Evolutionary conservation across 345 rosid genomes (phyloP).

Genomic region (Citrus sp.): DNA sequence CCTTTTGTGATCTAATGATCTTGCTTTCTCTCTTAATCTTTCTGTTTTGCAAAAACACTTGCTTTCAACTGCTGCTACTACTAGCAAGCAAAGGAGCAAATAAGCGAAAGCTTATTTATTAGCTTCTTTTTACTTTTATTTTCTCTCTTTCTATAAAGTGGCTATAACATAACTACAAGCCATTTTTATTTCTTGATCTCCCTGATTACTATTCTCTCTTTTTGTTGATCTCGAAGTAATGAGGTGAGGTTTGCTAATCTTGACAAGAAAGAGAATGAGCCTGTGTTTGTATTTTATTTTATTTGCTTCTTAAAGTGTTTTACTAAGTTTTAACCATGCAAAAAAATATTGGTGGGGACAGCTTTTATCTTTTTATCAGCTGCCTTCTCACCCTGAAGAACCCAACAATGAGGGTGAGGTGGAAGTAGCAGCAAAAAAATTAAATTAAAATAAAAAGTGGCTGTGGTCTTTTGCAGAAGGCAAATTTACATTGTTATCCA

Average conservation of each 20-base stretch:
- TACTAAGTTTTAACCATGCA: constrained; percentile 8
- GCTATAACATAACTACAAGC: background rate
- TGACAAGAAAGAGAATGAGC: background rate
- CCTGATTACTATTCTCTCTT: constrained; percentile 14
- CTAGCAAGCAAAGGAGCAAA: background rate
- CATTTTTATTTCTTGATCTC: constrained; percentile 19
- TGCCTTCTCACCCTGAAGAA: constrained; percentile 13
- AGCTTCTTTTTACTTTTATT: background rate
- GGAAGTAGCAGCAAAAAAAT: background rate
- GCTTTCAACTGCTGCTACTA: background rate
- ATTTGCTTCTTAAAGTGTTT: background rate
- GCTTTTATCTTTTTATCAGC: constrained; percentile 26
- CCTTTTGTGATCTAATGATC: background rate
- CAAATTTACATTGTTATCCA: constrained; percentile 4
- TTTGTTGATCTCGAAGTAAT: constrained; percentile 23
- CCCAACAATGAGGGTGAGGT: constrained; percentile 24
- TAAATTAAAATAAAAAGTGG: background rate
- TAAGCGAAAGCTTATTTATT: background rate
- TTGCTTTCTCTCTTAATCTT: background rate
- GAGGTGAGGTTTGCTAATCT: constrained; percentile 18
- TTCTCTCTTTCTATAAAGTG: background rate
- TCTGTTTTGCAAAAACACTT: background rate
- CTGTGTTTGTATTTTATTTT: background rate
- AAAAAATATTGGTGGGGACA: constrained; percentile 34
- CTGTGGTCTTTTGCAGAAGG: background rate